These are phyloP conservation scores for Auriscalpium orientale DNA, from an alignment of 768 basidiomycete species.

Conservation along the genomic window DNA sequence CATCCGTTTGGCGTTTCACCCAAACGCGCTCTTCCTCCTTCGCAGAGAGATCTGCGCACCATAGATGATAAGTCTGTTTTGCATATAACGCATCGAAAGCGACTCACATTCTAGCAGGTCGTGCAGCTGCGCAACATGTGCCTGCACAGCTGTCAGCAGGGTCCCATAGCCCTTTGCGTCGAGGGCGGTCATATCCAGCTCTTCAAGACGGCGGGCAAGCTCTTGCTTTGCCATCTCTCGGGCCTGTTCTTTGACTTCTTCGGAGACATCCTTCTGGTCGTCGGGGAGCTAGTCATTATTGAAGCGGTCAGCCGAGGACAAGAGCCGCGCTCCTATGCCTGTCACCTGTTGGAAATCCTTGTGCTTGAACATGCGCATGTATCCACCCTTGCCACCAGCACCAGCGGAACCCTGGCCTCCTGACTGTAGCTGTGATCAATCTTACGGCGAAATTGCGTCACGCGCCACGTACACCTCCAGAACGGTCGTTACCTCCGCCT, in stretches of 20 bases:
- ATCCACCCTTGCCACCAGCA: slow-evolving; percentile 58
- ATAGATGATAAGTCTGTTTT: neutral
- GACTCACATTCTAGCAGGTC: slow-evolving; percentile 55
- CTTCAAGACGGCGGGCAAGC: slow-evolving; percentile 50
- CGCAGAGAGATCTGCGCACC: slow-evolving; percentile 46
- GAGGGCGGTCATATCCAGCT: slow-evolving; percentile 49
- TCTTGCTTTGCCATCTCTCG: slow-evolving; percentile 62
- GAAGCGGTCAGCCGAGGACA: neutral
- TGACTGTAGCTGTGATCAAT: slow-evolving; percentile 29
- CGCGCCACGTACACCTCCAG: slow-evolving; percentile 43
- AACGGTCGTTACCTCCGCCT: slow-evolving; percentile 52
- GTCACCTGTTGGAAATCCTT: slow-evolving; percentile 55
- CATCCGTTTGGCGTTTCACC: slow-evolving; percentile 66
- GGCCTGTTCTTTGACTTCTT: slow-evolving; percentile 53
- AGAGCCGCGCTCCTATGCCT: neutral
- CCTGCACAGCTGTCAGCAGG: slow-evolving; percentile 46
- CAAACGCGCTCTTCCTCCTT: slow-evolving; percentile 66
- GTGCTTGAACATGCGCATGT: slow-evolving; percentile 53
- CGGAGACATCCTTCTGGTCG: slow-evolving; percentile 50
- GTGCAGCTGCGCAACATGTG: slow-evolving; percentile 51
- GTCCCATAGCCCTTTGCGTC: slow-evolving; percentile 52
- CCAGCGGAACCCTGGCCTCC: slow-evolving; percentile 64
- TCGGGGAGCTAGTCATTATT: slow-evolving; percentile 35
- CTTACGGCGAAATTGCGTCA: neutral
- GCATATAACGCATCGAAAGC: neutral